Conservation (phyloP, 495 filamentous ascomycete species). For the Hyaloscypha finlandica region DNA sequence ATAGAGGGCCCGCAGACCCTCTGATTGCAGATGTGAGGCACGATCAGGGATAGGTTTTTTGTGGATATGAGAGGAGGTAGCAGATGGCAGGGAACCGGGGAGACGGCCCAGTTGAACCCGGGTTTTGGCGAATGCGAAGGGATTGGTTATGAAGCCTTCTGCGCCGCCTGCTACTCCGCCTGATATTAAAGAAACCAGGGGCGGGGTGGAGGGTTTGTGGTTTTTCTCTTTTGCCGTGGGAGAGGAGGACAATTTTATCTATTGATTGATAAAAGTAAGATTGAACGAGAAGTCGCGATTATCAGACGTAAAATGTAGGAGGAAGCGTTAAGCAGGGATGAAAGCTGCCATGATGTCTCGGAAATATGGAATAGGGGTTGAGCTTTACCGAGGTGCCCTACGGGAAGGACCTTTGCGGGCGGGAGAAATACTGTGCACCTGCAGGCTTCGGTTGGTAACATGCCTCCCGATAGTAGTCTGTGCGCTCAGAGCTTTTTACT, state of each 20-base stretch:
- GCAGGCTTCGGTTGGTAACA: not conserved
- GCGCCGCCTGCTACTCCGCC: conserved; percentile 30
- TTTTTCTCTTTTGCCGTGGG: not conserved
- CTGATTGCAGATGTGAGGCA: conserved; percentile 33
- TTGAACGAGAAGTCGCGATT: not conserved
- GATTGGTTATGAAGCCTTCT: conserved; percentile 25
- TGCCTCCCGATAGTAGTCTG: no score
- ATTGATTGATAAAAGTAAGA: not conserved
- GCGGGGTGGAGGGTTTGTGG: conserved; percentile 5
- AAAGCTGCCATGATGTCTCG: not conserved
- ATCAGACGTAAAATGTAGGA: not conserved
- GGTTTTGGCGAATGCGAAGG: conserved; percentile 32
- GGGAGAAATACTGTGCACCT: not conserved
- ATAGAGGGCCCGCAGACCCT: conserved; percentile 60
- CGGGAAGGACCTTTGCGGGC: no score
- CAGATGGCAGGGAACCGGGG: not conserved
- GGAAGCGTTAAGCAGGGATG: not conserved
- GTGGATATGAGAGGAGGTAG: not conserved
- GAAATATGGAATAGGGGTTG: not conserved
- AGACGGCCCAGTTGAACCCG: conserved; percentile 32
- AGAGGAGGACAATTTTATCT: not conserved
- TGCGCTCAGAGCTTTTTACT: no score
- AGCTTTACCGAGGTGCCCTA: not conserved
- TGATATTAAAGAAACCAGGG: conserved; percentile 18
- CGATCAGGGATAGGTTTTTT: conserved; percentile 52